A percentile compares a stretch with the other conserved stretches of the same genome.
These are phyloP conservation scores for Vigna radiata DNA, from an alignment of 306 rosid species.

Conservation along the genomic window DNA sequence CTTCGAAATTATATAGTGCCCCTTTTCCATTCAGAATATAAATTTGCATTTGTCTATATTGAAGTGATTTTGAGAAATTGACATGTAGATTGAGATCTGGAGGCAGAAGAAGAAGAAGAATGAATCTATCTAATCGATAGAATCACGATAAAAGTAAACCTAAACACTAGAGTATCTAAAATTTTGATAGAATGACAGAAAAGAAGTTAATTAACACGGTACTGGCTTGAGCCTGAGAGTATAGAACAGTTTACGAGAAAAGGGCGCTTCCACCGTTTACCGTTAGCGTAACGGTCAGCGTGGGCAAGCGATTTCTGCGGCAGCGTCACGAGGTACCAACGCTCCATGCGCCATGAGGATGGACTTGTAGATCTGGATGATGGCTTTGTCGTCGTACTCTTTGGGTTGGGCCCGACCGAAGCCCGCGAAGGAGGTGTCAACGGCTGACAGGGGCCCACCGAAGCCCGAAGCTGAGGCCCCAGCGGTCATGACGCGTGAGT, in stretches of 20 bases:
- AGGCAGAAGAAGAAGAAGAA: not conserved
- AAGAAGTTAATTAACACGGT: too few relatives aligned
- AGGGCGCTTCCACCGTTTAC: not conserved
- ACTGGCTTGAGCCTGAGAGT: not conserved
- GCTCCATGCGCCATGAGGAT: conserved; percentile 61
- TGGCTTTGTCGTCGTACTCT: conserved; percentile 87
- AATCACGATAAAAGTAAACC: not conserved
- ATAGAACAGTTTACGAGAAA: not conserved
- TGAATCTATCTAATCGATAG: not conserved
- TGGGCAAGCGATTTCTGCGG: conserved; percentile 31
- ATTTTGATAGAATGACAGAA: not conserved
- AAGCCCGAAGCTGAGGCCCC: conserved; percentile 43
- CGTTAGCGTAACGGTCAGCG: not conserved
- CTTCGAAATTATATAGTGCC: not conserved
- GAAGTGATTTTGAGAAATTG: not conserved
- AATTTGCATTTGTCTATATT: not conserved
- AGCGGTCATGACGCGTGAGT: conserved; percentile 58
- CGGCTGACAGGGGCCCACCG: conserved; percentile 28
- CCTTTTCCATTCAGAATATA: not conserved
- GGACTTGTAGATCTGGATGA: conserved; percentile 77
- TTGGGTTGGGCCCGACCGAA: conserved; percentile 52
- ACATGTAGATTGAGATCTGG: too few relatives aligned
- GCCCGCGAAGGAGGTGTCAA: not conserved
- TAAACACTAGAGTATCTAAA: not conserved
- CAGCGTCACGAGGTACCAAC: conserved; percentile 46